Conservation (phyloP, 306 rosid species). For the Leucaena leucocephala region DNA sequence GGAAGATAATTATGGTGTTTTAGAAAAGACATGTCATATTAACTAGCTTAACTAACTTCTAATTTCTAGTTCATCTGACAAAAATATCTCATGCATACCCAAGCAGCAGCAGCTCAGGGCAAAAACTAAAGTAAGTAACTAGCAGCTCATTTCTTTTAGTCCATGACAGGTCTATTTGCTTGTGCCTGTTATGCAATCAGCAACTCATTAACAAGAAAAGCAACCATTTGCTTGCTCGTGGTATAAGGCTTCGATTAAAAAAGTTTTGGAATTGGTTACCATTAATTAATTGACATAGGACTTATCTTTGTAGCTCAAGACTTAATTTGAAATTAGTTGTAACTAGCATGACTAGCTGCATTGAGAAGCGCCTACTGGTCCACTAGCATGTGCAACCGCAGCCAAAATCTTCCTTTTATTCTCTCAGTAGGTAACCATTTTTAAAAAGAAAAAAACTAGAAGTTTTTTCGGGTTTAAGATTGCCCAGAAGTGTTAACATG, state of each 20-base stretch:
- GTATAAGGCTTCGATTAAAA: conserved; percentile 12
- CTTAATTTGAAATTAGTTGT: background rate
- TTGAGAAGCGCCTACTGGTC: conserved; percentile 9
- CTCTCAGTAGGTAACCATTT: background rate
- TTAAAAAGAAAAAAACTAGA: no score
- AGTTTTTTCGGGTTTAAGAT: no score
- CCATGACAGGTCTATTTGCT: background rate
- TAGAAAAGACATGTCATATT: no score
- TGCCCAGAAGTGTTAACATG: no score
- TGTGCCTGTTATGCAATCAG: background rate
- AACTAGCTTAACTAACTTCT: background rate
- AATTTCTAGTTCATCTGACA: background rate
- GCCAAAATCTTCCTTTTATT: background rate
- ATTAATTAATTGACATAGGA: background rate
- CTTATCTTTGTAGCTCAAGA: background rate
- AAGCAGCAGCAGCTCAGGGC: background rate
- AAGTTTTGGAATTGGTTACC: background rate
- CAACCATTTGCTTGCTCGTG: conserved; percentile 1
- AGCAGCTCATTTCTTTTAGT: background rate
- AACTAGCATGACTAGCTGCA: background rate
- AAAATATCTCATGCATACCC: background rate
- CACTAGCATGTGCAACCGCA: conserved; percentile 10
- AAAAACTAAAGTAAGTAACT: background rate
- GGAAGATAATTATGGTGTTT: background rate
- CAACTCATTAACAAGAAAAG: conserved; percentile 14